These are phyloP conservation scores for Pecoramyces ruminantium DNA, from an alignment of 192 early-diverging fungal genomes.

Conservation along the genomic window DNA sequence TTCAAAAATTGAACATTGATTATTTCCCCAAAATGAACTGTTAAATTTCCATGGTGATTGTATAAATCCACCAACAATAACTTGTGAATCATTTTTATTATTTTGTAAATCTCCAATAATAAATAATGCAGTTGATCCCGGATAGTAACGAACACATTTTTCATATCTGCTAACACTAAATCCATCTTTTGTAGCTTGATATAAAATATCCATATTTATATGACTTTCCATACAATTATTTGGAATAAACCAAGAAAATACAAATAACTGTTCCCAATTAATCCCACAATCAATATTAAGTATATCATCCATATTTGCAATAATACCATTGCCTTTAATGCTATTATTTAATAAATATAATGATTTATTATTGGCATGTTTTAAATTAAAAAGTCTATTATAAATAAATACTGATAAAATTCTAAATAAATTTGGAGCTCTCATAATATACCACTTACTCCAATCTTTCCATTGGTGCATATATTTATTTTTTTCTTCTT, in stretches of 20 bases:
- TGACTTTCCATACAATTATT: neutral
- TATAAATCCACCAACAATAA: neutral
- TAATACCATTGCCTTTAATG: neutral
- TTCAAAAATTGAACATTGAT: neutral
- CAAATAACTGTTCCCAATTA: neutral
- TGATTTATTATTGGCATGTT: neutral
- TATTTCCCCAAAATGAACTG: neutral
- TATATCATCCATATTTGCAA: neutral
- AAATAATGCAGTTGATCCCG: neutral
- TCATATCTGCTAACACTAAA: neutral
- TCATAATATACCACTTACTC: neutral
- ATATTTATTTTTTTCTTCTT: neutral
- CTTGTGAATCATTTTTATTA: neutral
- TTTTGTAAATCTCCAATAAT: neutral
- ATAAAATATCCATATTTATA: neutral
- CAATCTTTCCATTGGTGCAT: neutral
- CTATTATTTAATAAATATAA: neutral
- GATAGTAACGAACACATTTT: neutral
- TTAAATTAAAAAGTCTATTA: neutral
- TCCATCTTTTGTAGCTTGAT: neutral
- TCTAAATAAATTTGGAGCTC: neutral
- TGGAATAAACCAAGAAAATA: neutral
- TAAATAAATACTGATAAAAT: neutral
- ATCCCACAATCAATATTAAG: neutral
- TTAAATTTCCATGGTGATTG: neutral